Evolutionary conservation across 1,284 basidiomycete genomes (phyloP), one percentile per base, ranked within the genome.

Genomic region (Microbotryum saponariae): DNA sequence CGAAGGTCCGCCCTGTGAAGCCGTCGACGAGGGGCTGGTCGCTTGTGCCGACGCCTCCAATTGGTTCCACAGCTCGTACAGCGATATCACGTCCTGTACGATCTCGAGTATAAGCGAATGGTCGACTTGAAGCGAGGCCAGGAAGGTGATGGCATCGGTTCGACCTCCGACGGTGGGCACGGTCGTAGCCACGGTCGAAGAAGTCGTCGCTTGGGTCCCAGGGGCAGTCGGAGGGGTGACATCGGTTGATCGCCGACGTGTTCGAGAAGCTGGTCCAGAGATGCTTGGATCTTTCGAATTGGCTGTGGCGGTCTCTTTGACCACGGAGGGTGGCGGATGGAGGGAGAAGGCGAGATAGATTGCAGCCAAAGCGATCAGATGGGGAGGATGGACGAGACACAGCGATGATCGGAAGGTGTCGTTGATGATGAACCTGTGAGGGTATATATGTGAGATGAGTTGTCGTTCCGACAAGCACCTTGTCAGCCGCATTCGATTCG

Each of bases 381-480:
- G 91, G 0, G 94, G 94, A 0, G 94, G 91, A 72, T 97, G 88
- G 44, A 96, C 77, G 12, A 97, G 83, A 69, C 89, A 90, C 14
- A 97, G 78, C 59, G 93, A 88, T 2, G 89, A 91, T 56, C 91
- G 85, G 74, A 92, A 97, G 0, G 88, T 91, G 76, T 98, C 96
- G 77, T 97, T 98, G 72, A 97, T 85, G 67, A 97, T 84, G 74
- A 93, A 91, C 90, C 91, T 93, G 63, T 0, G 37, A 3, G 8
- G 9, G 2, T 45, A 6, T 45, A 6, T 20, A 6, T 2, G 14
- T 37, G 42, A 4, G 3, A 6, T 18, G 3, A 21, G 47, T 29
- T 14, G 14, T 25, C 27, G 3, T 16, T 3, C 7, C 6, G 37
- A 29, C 37, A 10, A 10, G 33, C 29, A 1, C n/a, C 16, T 18